Evolutionary conservation across 331 rosid genomes (phyloP).

Genomic region (Rhamnella rubrinervis): DNA sequence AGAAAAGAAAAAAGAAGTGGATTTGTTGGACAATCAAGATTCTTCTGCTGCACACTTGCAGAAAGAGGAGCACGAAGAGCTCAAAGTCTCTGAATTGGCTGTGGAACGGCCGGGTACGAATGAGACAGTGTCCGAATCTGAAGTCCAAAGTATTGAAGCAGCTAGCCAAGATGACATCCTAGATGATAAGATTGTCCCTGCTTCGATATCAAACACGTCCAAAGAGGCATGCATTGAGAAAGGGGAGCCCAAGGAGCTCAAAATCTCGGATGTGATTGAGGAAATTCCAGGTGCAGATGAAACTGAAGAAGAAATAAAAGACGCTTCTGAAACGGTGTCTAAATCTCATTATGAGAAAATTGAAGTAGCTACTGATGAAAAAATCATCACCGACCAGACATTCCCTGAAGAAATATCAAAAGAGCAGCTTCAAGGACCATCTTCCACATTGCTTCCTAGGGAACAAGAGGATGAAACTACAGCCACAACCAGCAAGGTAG

Average conservation of each 20-base stretch:
- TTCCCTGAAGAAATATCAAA: not conserved
- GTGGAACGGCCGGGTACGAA: conserved; percentile 4
- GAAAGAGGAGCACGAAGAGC: not conserved
- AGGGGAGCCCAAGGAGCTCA: conserved; percentile 6
- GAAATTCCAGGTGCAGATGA: conserved; percentile 3
- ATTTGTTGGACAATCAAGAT: not conserved
- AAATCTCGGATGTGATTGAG: not conserved
- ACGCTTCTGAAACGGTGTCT: not conserved
- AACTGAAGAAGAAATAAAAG: conserved; percentile 19
- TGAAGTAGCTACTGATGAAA: conserved; percentile 6
- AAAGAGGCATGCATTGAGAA: conserved; percentile 6
- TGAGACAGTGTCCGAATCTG: not conserved
- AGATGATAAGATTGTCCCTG: not conserved
- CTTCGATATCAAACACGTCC: not conserved
- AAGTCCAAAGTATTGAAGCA: not conserved
- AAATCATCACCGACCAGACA: conserved; percentile 1
- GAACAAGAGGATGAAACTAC: conserved; percentile 15
- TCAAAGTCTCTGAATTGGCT: conserved; percentile 11
- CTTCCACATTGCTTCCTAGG: conserved; percentile 13
- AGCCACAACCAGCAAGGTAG: not conserved
- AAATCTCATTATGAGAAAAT: not conserved
- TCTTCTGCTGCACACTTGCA: not conserved
- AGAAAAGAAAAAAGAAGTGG: conserved; percentile 8
- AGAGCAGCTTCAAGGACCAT: conserved; percentile 4
- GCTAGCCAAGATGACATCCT: not conserved